Evolutionary conservation across 176 grass and related monocot species (phyloP).

Genomic region (Carex pumila): DNA sequence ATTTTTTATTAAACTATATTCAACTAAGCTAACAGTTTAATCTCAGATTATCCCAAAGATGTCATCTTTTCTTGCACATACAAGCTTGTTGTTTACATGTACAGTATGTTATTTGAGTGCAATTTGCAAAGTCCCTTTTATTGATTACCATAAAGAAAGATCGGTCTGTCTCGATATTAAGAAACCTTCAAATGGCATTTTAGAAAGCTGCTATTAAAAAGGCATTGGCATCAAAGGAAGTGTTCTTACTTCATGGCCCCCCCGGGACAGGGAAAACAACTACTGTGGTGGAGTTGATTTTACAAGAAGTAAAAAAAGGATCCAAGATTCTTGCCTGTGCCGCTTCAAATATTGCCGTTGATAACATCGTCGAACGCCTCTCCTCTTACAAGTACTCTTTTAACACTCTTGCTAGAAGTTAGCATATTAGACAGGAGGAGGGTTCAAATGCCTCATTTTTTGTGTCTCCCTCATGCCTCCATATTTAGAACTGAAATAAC

Average conservation of each 20-base stretch:
- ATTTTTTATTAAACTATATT: background rate
- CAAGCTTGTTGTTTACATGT: too few species aligned
- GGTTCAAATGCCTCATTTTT: too few species aligned
- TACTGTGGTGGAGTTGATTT: conserved; percentile 90
- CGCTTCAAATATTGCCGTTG: conserved; percentile 98
- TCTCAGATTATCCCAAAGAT: too few species aligned
- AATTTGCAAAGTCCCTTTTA: background rate
- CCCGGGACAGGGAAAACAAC: conserved; percentile 99
- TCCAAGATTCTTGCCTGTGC: conserved; percentile 97
- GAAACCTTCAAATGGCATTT: background rate
- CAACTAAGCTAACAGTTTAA: background rate
- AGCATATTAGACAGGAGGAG: conserved; percentile 1
- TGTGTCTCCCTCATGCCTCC: too few species aligned
- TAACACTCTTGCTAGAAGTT: conserved; percentile 3
- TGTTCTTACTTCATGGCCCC: conserved; percentile 96
- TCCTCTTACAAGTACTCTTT: conserved; percentile 62
- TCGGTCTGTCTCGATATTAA: background rate
- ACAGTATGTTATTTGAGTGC: background rate
- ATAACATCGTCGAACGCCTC: conserved; percentile 98
- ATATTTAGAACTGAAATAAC: too few species aligned
- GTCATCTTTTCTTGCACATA: too few species aligned
- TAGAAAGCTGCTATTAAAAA: conserved; percentile 89
- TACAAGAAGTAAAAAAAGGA: conserved; percentile 91
- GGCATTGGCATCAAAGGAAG: conserved; percentile 78
- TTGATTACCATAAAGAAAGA: background rate